Conservation (phyloP, 2,329 filamentous ascomycete genomes). For the Chrysosporium queenslandicum region DNA sequence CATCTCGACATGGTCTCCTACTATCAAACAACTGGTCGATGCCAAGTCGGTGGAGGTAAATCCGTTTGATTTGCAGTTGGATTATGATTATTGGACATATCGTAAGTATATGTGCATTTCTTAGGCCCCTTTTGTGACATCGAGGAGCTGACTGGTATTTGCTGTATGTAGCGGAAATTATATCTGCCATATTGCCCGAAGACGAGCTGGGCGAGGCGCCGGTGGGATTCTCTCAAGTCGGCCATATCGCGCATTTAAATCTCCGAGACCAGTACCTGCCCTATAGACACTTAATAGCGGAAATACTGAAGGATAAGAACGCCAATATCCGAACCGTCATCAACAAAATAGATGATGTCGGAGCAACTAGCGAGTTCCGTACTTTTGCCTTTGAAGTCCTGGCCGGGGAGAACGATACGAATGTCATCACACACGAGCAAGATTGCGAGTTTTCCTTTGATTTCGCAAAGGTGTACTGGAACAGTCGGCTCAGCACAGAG, state of each 20-base stretch:
- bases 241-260: conserved; percentile 89
- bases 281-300: conserved; percentile 75
- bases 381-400: conserved; percentile 91
- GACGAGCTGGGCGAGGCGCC: conserved; percentile 72
- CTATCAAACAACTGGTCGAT: conserved; percentile 58
- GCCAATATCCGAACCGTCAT: conserved; percentile 74
- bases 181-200: conserved; percentile 68
- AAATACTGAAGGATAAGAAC: conserved; percentile 87
- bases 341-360: conserved; percentile 88
- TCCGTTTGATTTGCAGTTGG: conserved; percentile 63
- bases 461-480: conserved; percentile 97
- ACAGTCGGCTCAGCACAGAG: conserved; percentile 79
- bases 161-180: conserved; percentile 59
- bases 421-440: conserved; percentile 73
- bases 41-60: conserved; percentile 59
- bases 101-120: conserved; percentile 40
- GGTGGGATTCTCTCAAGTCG: conserved; percentile 75
- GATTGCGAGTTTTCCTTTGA: conserved; percentile 84
- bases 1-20: conserved; percentile 64
- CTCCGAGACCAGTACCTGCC: conserved; percentile 71
- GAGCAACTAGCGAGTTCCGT: conserved; percentile 71
- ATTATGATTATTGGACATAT: conserved; percentile 81
- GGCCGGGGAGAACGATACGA: conserved; percentile 67
- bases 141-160: conserved; percentile 7
- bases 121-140: neutral